Conservation (phyloP, 2,329 filamentous ascomycete species). For the Xylariaceae sp. region DNA sequence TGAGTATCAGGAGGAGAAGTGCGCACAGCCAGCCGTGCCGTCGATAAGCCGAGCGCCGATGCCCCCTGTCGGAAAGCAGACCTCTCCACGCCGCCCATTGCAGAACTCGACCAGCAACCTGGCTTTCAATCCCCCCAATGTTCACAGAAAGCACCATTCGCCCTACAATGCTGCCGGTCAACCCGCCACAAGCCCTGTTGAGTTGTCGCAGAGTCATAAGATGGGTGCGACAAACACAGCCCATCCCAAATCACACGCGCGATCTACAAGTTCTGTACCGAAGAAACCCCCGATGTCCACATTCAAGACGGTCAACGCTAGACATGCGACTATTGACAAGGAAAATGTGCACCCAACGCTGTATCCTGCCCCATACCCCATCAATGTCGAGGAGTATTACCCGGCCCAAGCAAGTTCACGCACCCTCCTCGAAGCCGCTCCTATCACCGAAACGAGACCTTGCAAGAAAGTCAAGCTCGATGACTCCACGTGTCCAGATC, state of each 20-base stretch:
- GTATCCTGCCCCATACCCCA: constrained; percentile 46
- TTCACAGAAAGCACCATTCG: constrained; percentile 53
- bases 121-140: constrained; percentile 58
- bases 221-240: constrained; percentile 64
- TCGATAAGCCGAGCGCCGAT: constrained; percentile 54
- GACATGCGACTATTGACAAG: constrained; percentile 42
- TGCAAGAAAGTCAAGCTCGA: constrained; percentile 65
- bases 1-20: constrained; percentile 34
- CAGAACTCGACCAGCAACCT: constrained; percentile 55
- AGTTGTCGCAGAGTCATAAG: constrained; percentile 49
- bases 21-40: constrained; percentile 38
- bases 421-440: constrained; percentile 64
- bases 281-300: constrained; percentile 61
- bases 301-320: constrained; percentile 50
- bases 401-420: constrained; percentile 54
- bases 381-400: constrained; percentile 49
- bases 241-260: constrained; percentile 51
- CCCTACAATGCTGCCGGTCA: constrained; percentile 61
- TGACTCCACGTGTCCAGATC: constrained; percentile 56
- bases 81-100: constrained; percentile 42
- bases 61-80: constrained; percentile 44
- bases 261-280: constrained; percentile 60
- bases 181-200: constrained; percentile 56
- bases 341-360: constrained; percentile 51
- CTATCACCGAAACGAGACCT: constrained; percentile 62